phyloP scores from a whole-genome alignment of 2,329 filamentous ascomycete species.

The Exophiala oligosperma region DNA sequence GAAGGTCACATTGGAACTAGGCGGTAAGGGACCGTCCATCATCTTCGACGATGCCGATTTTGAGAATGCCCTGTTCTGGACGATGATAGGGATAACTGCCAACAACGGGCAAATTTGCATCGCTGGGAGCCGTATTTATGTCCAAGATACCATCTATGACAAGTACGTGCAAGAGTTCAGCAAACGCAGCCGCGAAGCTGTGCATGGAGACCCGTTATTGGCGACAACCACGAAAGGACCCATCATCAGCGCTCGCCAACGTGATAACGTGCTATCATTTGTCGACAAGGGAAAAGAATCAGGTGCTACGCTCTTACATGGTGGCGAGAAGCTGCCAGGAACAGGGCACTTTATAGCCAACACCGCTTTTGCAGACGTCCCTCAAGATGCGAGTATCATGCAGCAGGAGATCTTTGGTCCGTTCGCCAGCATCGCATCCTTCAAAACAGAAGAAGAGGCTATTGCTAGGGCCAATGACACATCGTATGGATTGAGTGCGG shows the following conservation, averaged over 20 bases:
- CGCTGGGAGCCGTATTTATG: slow-evolving; percentile 31
- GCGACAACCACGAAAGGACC: neutral
- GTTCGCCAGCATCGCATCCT: slow-evolving; percentile 39
- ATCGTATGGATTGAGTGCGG: slow-evolving; percentile 33
- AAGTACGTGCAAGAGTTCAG: neutral
- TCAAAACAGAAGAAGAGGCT: slow-evolving; percentile 40
- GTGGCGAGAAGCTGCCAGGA: neutral
- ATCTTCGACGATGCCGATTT: slow-evolving; percentile 43
- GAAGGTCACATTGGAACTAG: slow-evolving; percentile 43
- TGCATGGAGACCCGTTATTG: neutral
- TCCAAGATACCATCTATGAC: neutral
- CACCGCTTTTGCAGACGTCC: slow-evolving; percentile 59
- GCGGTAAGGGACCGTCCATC: slow-evolving; percentile 42
- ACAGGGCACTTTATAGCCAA: slow-evolving; percentile 65
- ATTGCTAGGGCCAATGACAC: slow-evolving; percentile 40
- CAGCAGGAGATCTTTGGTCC: slow-evolving; percentile 46
- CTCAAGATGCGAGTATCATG: slow-evolving; percentile 54
- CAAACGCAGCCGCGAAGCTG: neutral
- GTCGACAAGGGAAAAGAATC: neutral
- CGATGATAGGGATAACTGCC: slow-evolving; percentile 31
- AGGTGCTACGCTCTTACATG: neutral
- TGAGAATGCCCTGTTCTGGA: slow-evolving; percentile 32
- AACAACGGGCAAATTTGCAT: slow-evolving; percentile 36
- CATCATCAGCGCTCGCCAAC: neutral
- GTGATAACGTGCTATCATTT: neutral